These are phyloP conservation scores for Cercophora newfieldiana DNA, from an alignment of 495 filamentous ascomycete genomes.

Conservation along the genomic window DNA sequence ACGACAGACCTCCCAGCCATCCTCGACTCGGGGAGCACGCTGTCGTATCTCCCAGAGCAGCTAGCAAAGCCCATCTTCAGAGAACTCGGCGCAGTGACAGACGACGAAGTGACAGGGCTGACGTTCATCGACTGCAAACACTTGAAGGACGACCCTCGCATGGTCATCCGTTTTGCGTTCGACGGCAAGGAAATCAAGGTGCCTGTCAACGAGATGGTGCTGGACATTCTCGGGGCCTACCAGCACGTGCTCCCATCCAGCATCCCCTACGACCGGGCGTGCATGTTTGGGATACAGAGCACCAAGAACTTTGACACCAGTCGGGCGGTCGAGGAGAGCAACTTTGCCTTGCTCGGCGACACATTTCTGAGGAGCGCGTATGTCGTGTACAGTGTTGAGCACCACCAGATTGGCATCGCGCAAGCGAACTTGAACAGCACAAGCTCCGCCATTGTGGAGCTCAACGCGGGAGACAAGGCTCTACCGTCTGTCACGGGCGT, in stretches of 20 bases:
- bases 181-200: slow-evolving; percentile 61
- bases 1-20: slow-evolving; percentile 51
- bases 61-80: slow-evolving; percentile 59
- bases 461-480: slow-evolving; percentile 34
- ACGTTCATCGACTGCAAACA: slow-evolving; percentile 49
- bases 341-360: slow-evolving; percentile 63
- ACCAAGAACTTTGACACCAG: slow-evolving; percentile 27
- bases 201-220: slow-evolving; percentile 70
- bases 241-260: slow-evolving; percentile 23
- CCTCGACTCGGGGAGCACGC: slow-evolving; percentile 84
- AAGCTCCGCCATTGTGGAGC: slow-evolving; percentile 47
- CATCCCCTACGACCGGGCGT: slow-evolving; percentile 36
- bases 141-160: slow-evolving; percentile 57
- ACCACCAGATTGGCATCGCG: slow-evolving; percentile 82
- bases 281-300: slow-evolving; percentile 47
- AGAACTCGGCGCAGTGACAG: slow-evolving; percentile 54
- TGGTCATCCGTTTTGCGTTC: slow-evolving; percentile 63
- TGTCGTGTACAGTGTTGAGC: slow-evolving; percentile 85
- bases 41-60: slow-evolving; percentile 72
- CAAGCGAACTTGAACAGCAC: slow-evolving; percentile 82
- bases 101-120: slow-evolving; percentile 39
- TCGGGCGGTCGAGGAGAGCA: slow-evolving; percentile 11
- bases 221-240: slow-evolving; percentile 46
- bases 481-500: slow-evolving; percentile 46
- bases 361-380: slow-evolving; percentile 93